Evolutionary conservation across 2,329 filamentous ascomycete species (phyloP).

Genomic region (Phaeosphaeriaceae sp.): DNA sequence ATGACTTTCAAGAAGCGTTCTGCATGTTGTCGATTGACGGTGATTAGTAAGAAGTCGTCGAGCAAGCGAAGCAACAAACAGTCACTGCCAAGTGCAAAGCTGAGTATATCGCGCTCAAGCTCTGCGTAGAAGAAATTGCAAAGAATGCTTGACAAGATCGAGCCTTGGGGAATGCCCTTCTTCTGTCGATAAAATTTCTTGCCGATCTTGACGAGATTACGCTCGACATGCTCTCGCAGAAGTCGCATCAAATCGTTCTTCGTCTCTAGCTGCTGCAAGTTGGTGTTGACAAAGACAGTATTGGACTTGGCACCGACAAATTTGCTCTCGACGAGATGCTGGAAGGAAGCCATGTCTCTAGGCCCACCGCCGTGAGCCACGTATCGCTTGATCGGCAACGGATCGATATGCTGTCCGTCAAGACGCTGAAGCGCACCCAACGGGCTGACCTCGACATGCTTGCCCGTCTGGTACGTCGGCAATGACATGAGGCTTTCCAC

Average conservation of each 20-base stretch:
- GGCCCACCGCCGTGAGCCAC: conserved; percentile 49
- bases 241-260: conserved; percentile 71
- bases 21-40: conserved; percentile 72
- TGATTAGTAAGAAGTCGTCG: conserved; percentile 93
- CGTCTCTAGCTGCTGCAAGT: conserved; percentile 65
- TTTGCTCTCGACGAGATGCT: conserved; percentile 37
- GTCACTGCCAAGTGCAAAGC: conserved; percentile 68
- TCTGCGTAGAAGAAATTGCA: conserved; percentile 98
- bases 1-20: conserved; percentile 78
- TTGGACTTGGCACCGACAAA: conserved; percentile 56
- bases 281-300: conserved; percentile 79
- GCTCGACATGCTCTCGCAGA: conserved; percentile 78
- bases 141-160: conserved; percentile 82
- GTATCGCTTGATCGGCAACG: conserved; percentile 48
- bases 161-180: conserved; percentile 90
- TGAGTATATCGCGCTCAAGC: conserved; percentile 74
- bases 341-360: conserved; percentile 42
- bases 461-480: conserved; percentile 73
- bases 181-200: conserved; percentile 90
- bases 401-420: conserved; percentile 37
- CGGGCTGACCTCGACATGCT: conserved; percentile 75
- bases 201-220: conserved; percentile 87
- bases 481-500: conserved; percentile 66
- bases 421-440: conserved; percentile 44
- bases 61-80: conserved; percentile 81